Conservation (phyloP, 2,329 filamentous ascomycete species). For the Aureobasidium sp. region DNA sequence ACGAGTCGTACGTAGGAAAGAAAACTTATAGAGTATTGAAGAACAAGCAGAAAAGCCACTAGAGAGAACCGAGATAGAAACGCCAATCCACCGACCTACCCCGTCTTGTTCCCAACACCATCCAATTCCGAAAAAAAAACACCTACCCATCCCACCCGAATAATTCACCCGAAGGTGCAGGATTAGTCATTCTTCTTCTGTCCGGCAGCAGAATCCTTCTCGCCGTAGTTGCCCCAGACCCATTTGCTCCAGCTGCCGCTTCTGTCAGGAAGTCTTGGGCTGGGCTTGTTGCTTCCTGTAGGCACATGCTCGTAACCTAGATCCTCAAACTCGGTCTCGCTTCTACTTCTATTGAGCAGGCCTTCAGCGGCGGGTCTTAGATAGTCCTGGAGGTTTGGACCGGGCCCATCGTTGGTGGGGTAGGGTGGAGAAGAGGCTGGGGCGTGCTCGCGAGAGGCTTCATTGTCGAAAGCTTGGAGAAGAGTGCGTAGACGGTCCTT, state of each 20-base stretch:
- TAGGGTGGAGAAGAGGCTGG: conserved; percentile 5
- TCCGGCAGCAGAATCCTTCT: conserved; percentile 25
- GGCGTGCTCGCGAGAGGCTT: conserved; percentile 47
- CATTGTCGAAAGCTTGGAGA: conserved; percentile 68
- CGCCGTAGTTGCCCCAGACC: conserved; percentile 31
- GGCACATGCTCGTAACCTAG: conserved; percentile 29
- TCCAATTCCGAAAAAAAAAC: not conserved
- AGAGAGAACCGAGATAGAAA: not conserved
- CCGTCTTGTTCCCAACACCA: not conserved
- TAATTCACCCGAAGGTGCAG: not conserved
- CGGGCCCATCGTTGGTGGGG: not conserved
- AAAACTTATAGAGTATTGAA: not conserved
- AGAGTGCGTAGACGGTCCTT: conserved; percentile 68
- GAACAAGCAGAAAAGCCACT: not conserved
- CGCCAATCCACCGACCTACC: not conserved
- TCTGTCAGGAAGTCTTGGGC: conserved; percentile 11
- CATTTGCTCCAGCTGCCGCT: conserved; percentile 25
- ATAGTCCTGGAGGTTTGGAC: conserved; percentile 2
- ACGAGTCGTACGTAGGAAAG: not conserved
- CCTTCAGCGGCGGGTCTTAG: conserved; percentile 27
- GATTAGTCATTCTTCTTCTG: conserved; percentile 25
- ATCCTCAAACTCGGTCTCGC: conserved; percentile 75
- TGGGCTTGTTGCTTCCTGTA: conserved; percentile 15
- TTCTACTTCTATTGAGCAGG: conserved; percentile 67
- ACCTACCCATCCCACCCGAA: not conserved